A percentile compares a stretch with the other conserved stretches of the same genome.
phyloP scores from a whole-genome alignment of 1,139 yeast genomes.

The Hanseniaspora gamundiae region DNA sequence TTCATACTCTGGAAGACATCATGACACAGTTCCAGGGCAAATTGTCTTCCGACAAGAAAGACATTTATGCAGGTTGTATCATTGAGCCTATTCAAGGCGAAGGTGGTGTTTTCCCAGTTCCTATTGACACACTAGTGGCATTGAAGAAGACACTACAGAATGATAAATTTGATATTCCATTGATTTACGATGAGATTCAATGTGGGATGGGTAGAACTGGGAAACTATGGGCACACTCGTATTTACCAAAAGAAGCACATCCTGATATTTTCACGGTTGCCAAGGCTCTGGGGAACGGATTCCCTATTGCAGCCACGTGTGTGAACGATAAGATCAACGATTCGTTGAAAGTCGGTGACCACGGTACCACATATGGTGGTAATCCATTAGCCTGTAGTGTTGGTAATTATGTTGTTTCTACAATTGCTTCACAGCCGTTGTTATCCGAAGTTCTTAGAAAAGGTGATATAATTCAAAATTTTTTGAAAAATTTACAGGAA shows the following conservation, averaged over 20 bases:
- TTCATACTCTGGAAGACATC: constrained; percentile 23
- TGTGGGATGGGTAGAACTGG: constrained; percentile 95
- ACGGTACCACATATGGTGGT: constrained; percentile 97
- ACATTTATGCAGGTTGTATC: constrained; percentile 81
- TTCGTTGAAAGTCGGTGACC: constrained; percentile 77
- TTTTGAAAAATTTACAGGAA: constrained; percentile 26
- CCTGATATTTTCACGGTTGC: constrained; percentile 94
- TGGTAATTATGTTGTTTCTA: constrained; percentile 61
- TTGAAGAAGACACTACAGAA: constrained; percentile 48
- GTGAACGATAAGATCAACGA: constrained; percentile 68
- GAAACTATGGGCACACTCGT: constrained; percentile 81
- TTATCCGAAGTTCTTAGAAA: constrained; percentile 46
- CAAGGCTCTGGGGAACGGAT: constrained; percentile 95
- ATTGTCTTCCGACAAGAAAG: constrained; percentile 41
- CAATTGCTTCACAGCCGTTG: constrained; percentile 49
- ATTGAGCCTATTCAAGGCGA: constrained; percentile 97
- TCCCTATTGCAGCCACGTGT: constrained; percentile 91
- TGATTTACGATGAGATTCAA: constrained; percentile 92
- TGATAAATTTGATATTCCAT: constrained; percentile 53
- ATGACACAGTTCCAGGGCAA: constrained; percentile 29
- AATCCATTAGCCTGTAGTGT: constrained; percentile 84
- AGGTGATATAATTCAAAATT: constrained; percentile 40
- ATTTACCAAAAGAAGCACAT: constrained; percentile 62
- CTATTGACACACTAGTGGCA: constrained; percentile 48
- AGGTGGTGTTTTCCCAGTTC: constrained; percentile 77